Evolutionary conservation across 2,329 filamentous ascomycete genomes (phyloP).

Genomic region (Aspergillus nomiae): DNA sequence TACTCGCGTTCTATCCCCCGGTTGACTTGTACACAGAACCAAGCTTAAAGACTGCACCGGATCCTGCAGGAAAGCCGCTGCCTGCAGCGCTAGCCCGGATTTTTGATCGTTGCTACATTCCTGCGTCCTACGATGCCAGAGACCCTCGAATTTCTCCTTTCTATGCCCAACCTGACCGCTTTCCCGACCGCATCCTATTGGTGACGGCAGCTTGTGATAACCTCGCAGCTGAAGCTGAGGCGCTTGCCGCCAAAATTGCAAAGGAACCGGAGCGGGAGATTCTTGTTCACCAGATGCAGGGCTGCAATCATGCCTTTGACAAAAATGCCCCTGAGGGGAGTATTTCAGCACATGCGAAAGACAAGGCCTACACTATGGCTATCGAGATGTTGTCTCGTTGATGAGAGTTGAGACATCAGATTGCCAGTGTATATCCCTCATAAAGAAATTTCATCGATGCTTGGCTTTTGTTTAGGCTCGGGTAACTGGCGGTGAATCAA

Average conservation of each 20-base stretch:
- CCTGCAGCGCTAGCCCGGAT: slow-evolving; percentile 27
- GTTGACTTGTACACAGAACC: slow-evolving; percentile 26
- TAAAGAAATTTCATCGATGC: not conserved
- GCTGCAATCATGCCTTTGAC: slow-evolving; percentile 44
- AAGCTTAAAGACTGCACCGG: slow-evolving; percentile 25
- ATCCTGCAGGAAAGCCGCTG: slow-evolving; percentile 22
- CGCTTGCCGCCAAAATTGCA: slow-evolving; percentile 28
- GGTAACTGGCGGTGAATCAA: slow-evolving; percentile 5
- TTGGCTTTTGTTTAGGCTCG: slow-evolving; percentile 1
- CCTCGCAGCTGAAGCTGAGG: slow-evolving; percentile 33
- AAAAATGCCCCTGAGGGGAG: slow-evolving; percentile 33
- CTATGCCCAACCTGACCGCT: slow-evolving; percentile 27
- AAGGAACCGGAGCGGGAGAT: slow-evolving; percentile 25
- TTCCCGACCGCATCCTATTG: slow-evolving; percentile 33
- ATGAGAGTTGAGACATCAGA: not conserved
- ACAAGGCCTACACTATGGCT: slow-evolving; percentile 38
- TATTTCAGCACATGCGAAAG: slow-evolving; percentile 30
- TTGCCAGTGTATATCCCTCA: not conserved
- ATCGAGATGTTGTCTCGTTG: slow-evolving; percentile 30
- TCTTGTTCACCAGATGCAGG: slow-evolving; percentile 35
- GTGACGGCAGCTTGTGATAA: slow-evolving; percentile 34
- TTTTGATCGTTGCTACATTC: slow-evolving; percentile 34
- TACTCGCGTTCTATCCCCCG: slow-evolving; percentile 38
- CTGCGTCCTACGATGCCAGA: slow-evolving; percentile 23
- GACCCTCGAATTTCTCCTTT: slow-evolving; percentile 37